Evolutionary conservation across 179 eudicot genomes (phyloP).

Genomic region (Silene noctiflora): DNA sequence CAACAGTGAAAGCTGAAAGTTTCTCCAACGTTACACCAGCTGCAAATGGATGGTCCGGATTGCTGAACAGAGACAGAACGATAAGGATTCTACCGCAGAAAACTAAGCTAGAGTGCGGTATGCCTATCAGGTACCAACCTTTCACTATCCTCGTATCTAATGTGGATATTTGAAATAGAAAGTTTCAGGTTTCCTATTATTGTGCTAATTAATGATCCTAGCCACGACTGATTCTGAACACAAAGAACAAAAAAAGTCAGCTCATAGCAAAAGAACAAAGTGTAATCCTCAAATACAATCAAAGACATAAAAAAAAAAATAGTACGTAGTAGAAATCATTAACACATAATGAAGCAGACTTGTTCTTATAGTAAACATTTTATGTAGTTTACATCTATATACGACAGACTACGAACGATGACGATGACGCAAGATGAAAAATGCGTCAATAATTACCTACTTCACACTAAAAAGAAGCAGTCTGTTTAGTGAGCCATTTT

Average conservation of each 20-base stretch:
- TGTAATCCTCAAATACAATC: background rate
- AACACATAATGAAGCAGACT: background rate
- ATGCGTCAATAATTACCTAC: background rate
- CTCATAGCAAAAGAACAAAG: background rate
- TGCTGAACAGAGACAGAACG: conserved; percentile 49
- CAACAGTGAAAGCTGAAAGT: conserved; percentile 88
- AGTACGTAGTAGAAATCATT: background rate
- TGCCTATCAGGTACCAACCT: conserved; percentile 69
- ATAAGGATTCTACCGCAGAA: conserved; percentile 19
- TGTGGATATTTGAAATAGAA: conserved; percentile 90
- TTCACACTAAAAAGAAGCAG: background rate
- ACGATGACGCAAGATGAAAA: background rate
- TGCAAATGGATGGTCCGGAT: conserved; percentile 90
- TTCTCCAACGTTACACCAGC: conserved; percentile 87
- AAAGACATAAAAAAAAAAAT: background rate
- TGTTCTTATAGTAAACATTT: background rate
- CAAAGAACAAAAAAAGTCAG: conserved; percentile 22
- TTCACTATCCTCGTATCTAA: conserved; percentile 97
- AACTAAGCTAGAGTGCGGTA: conserved; percentile 3
- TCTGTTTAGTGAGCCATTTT: background rate
- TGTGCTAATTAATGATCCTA: conserved; percentile 88
- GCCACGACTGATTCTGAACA: conserved; percentile 85
- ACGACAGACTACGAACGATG: too few relatives aligned
- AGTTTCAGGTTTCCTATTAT: conserved; percentile 95
- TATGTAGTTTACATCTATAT: too few relatives aligned